Percentiles rank a stretch among this genome's conserved stretches.
phyloP scores from a whole-genome alignment of 495 filamentous ascomycete species.

The Pseudevernia furfuracea region DNA sequence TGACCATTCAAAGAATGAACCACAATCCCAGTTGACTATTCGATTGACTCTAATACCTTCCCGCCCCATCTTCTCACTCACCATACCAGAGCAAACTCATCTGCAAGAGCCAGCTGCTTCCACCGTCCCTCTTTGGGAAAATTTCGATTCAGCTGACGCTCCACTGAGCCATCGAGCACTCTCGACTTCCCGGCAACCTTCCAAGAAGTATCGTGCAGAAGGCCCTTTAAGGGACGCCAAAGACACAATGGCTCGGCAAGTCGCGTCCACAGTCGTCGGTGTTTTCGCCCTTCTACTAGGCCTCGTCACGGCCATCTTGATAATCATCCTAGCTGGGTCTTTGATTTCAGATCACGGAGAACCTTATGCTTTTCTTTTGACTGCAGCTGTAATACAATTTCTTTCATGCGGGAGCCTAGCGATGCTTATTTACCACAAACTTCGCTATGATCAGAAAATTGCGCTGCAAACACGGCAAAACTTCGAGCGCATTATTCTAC shows the following conservation, averaged over 20 bases:
- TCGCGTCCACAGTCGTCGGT: conserved; percentile 21
- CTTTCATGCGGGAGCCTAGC: conserved; percentile 17
- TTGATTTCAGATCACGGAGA: conserved; percentile 18
- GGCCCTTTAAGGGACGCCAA: not conserved
- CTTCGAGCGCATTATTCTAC: conserved; percentile 16
- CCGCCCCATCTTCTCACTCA: not conserved
- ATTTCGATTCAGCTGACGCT: not conserved
- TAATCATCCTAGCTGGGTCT: conserved; percentile 30
- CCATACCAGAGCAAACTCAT: not conserved
- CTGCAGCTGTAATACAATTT: conserved; percentile 26
- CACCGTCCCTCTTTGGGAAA: not conserved
- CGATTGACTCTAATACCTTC: not conserved
- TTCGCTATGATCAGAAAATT: conserved; percentile 14
- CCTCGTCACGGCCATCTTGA: conserved; percentile 27
- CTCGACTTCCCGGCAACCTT: not conserved
- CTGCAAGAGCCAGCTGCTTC: not conserved
- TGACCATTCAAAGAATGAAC: not conserved
- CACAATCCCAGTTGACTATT: not conserved
- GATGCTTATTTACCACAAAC: conserved; percentile 17
- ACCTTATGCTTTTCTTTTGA: conserved; percentile 23
- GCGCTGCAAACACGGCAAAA: conserved; percentile 23
- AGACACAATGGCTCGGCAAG: conserved; percentile 19
- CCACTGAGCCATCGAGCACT: not conserved
- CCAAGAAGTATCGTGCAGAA: not conserved
- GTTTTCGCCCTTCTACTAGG: conserved; percentile 25